Percentiles rank a stretch among this genome's conserved stretches.
Conservation (phyloP, 345 rosid genomes). For the Turritis glabra region DNA sequence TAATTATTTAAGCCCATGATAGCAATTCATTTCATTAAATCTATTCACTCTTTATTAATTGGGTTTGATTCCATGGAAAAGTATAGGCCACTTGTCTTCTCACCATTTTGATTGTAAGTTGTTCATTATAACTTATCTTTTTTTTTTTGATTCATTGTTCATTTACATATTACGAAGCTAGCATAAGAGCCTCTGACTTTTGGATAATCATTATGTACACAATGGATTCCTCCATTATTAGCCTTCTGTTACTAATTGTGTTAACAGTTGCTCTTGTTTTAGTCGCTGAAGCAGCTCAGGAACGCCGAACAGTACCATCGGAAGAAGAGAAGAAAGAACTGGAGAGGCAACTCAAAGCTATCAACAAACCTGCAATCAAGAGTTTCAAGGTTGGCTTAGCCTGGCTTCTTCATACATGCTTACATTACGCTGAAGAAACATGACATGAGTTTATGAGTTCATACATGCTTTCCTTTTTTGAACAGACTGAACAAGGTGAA, state of each 20-base stretch:
- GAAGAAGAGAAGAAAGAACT: constrained; percentile 33
- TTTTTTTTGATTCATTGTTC: constrained; percentile 8
- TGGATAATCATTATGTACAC: not conserved
- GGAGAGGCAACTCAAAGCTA: constrained; percentile 35
- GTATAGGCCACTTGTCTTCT: not conserved
- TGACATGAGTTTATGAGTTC: not conserved
- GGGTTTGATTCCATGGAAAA: too few relatives aligned
- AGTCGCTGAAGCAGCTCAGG: not conserved
- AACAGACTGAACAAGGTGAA: constrained; percentile 37
- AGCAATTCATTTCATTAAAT: not conserved
- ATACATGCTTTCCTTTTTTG: not conserved
- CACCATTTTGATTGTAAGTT: not conserved
- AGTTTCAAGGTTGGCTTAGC: constrained; percentile 30
- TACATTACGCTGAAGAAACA: not conserved
- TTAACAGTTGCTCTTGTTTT: not conserved
- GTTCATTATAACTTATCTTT: not conserved
- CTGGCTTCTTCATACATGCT: not conserved
- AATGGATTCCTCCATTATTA: not conserved
- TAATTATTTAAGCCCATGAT: not conserved
- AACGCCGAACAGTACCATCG: not conserved
- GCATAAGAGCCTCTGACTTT: not conserved
- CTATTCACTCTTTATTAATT: too few relatives aligned
- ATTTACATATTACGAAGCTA: not conserved
- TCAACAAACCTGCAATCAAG: constrained; percentile 40
- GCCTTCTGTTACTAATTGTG: not conserved